Conservation (phyloP, 2,329 filamentous ascomycete species). For the Pseudocercospora ulei region DNA sequence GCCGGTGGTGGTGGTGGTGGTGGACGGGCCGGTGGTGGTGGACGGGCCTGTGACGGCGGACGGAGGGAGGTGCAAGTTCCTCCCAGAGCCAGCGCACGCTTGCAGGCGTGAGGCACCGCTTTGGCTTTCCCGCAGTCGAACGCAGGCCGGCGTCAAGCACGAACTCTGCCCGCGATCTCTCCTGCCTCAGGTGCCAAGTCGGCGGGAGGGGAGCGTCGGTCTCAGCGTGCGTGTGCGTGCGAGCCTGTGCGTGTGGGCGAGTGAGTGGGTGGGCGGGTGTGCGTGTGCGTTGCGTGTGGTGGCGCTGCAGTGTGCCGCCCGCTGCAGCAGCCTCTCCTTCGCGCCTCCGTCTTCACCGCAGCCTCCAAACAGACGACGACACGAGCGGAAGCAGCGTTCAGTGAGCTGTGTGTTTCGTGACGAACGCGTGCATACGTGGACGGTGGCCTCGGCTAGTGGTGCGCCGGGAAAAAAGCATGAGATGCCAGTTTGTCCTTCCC, state of each 20-base stretch:
- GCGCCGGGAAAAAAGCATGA: slow-evolving; percentile 1
- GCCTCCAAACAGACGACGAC: not conserved
- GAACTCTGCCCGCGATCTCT: slow-evolving; percentile 3
- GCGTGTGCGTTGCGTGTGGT: too few species aligned
- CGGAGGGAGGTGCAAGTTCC: slow-evolving; percentile 5
- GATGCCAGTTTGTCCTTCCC: slow-evolving; percentile 2
- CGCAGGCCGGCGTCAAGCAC: slow-evolving; percentile 4
- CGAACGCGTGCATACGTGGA: slow-evolving; percentile 7
- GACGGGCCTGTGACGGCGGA: slow-evolving; percentile 1
- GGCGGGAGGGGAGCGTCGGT: too few species aligned
- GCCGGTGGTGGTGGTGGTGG: slow-evolving; percentile 1
- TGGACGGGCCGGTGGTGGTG: slow-evolving; percentile 2
- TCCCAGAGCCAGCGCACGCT: slow-evolving; percentile 7
- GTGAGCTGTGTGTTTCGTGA: not conserved
- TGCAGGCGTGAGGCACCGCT: slow-evolving; percentile 6
- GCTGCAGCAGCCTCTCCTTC: slow-evolving; percentile 1
- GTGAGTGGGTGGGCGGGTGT: too few species aligned
- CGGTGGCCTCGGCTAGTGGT: slow-evolving; percentile 5
- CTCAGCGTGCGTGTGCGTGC: too few species aligned
- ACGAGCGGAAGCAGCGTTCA: slow-evolving; percentile 1
- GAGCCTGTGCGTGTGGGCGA: too few species aligned
- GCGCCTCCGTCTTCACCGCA: slow-evolving; percentile 8
- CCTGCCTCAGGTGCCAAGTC: slow-evolving; percentile 2
- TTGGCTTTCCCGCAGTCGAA: slow-evolving; percentile 2
- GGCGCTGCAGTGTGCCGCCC: too few species aligned